Percentiles rank a stretch among this genome's conserved stretches.
Conservation (phyloP, 1,139 yeast species). For the Candida freyschussii region DNA sequence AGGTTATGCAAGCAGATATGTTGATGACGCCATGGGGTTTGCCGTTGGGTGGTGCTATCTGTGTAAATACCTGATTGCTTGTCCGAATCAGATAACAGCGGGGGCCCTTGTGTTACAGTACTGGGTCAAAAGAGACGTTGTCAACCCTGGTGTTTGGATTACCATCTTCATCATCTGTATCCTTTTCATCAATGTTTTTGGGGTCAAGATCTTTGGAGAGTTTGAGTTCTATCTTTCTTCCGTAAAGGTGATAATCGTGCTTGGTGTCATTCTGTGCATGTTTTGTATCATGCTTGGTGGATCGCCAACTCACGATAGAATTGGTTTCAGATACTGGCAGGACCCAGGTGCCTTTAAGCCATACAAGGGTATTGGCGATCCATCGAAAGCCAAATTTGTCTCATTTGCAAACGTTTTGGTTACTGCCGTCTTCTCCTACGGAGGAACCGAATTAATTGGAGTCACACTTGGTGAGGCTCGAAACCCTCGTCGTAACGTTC, state of each 20-base stretch:
- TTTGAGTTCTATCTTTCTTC: conserved; percentile 55
- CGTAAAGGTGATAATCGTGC: conserved; percentile 59
- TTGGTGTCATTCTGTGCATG: conserved; percentile 58
- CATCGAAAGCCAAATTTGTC: conserved; percentile 46
- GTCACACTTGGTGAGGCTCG: conserved; percentile 72
- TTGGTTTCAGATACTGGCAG: conserved; percentile 58
- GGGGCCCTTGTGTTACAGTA: conserved; percentile 64
- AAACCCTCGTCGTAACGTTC: conserved; percentile 68
- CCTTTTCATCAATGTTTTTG: conserved; percentile 50
- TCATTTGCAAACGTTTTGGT: conserved; percentile 62
- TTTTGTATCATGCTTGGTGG: conserved; percentile 58
- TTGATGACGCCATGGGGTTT: conserved; percentile 73
- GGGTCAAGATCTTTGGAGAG: conserved; percentile 65
- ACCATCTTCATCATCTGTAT: conserved; percentile 54
- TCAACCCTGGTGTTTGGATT: conserved; percentile 62
- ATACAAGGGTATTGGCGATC: conserved; percentile 55
- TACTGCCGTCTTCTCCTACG: conserved; percentile 42
- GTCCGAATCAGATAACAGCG: conserved; percentile 70
- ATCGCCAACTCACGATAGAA: conserved; percentile 48
- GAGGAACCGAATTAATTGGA: conserved; percentile 68
- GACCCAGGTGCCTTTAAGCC: conserved; percentile 53
- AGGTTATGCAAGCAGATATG: conserved; percentile 54
- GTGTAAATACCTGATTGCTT: conserved; percentile 64
- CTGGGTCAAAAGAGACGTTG: conserved; percentile 52
- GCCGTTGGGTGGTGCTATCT: conserved; percentile 70